These are phyloP conservation scores for Fusarium heterosporum DNA, from an alignment of 2,329 filamentous ascomycete species.

Conservation along the genomic window DNA sequence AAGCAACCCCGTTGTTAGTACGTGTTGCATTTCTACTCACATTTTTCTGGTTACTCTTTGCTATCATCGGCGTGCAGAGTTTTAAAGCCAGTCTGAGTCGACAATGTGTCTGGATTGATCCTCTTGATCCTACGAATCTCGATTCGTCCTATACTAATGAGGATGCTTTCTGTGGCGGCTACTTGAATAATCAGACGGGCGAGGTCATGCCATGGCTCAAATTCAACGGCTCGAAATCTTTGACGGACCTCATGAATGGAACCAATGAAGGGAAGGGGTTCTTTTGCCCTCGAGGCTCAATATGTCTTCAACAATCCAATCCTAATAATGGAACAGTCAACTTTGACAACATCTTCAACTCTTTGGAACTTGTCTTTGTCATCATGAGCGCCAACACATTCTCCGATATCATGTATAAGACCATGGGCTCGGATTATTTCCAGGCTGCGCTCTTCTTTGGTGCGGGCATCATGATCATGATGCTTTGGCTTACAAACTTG, in stretches of 20 bases:
- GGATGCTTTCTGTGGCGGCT: constrained; percentile 87
- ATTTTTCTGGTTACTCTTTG: constrained; percentile 98
- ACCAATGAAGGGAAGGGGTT: constrained; percentile 79
- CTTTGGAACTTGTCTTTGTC: constrained; percentile 93
- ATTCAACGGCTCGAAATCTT: constrained; percentile 53
- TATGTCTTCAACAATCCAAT: constrained; percentile 82
- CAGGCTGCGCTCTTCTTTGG: constrained; percentile 83
- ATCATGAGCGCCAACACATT: constrained; percentile 99
- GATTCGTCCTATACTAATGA: constrained; percentile 69
- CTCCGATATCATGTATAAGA: constrained; percentile 92
- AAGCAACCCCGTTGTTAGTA: constrained; percentile 89
- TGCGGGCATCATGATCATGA: constrained; percentile 86
- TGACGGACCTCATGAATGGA: constrained; percentile 63
- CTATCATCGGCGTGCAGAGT: constrained; percentile 95
- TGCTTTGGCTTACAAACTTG: constrained; percentile 96
- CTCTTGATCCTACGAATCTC: constrained; percentile 65
- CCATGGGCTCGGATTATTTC: constrained; percentile 91
- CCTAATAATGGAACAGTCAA: constrained; percentile 88
- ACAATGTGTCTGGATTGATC: constrained; percentile 82
- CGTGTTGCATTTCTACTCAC: constrained; percentile 94
- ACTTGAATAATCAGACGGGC: constrained; percentile 72
- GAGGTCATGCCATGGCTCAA: constrained; percentile 74
- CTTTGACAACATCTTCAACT: constrained; percentile 95
- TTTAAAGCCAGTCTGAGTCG: constrained; percentile 87
- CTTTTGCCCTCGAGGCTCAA: constrained; percentile 84